A percentile compares a stretch with the other conserved stretches of the same genome.
Conservation (phyloP, 1,139 yeast genomes). For the Candida dubliniensis region DNA sequence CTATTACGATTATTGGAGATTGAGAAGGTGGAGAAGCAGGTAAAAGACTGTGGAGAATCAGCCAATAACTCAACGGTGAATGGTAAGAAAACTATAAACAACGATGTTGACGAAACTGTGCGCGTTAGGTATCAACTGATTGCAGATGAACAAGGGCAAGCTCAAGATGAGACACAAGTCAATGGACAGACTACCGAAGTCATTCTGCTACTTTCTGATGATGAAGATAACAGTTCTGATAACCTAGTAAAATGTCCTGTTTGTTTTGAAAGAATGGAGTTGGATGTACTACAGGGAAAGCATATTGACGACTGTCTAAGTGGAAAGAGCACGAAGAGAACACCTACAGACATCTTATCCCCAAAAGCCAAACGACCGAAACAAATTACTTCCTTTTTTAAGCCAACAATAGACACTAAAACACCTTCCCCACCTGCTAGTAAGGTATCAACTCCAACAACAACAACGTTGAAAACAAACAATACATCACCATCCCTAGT, state of each 20-base stretch:
- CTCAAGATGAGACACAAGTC: background rate
- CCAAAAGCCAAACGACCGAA: constrained; percentile 13
- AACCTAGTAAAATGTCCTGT: constrained; percentile 66
- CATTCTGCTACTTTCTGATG: constrained; percentile 21
- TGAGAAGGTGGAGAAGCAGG: constrained; percentile 1
- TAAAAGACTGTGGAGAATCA: constrained; percentile 1
- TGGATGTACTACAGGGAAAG: constrained; percentile 55
- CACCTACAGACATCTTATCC: constrained; percentile 1
- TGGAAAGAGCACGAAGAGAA: constrained; percentile 19
- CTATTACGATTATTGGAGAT: constrained; percentile 27
- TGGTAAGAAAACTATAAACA: background rate
- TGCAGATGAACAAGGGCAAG: background rate
- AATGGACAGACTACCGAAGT: constrained; percentile 14
- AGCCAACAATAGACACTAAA: constrained; percentile 10
- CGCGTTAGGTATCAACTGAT: background rate
- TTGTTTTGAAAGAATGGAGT: constrained; percentile 58
- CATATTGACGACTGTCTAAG: constrained; percentile 74
- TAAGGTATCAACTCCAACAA: background rate
- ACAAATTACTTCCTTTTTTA: constrained; percentile 26
- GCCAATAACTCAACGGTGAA: background rate
- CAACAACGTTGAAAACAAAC: background rate
- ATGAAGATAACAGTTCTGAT: constrained; percentile 10
- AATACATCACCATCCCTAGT: too few relatives aligned
- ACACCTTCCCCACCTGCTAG: constrained; percentile 5
- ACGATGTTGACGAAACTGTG: constrained; percentile 2